These are phyloP conservation scores for Quambalaria eucalypti DNA, from an alignment of 1,284 basidiomycete genomes.

Conservation along the genomic window DNA sequence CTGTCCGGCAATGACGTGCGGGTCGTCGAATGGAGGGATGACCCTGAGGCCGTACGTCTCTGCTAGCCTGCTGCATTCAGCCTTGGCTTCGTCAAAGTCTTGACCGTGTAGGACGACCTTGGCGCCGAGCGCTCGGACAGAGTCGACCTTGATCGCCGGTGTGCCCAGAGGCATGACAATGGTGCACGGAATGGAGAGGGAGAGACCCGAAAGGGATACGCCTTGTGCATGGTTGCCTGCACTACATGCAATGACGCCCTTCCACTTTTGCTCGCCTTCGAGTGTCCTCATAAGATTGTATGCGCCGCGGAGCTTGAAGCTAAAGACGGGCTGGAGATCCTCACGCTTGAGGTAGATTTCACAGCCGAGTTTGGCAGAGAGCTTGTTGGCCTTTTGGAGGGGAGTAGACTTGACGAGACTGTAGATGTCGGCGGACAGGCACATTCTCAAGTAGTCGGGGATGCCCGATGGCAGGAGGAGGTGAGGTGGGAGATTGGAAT, in stretches of 20 bases:
- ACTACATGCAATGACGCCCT: slow-evolving; percentile 94
- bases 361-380: slow-evolving; percentile 79
- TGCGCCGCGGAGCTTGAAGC: slow-evolving; percentile 85
- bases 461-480: slow-evolving; percentile 61
- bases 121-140: slow-evolving; percentile 83
- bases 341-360: slow-evolving; percentile 91
- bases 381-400: slow-evolving; percentile 71
- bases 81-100: slow-evolving; percentile 95
- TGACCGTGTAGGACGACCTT: slow-evolving; percentile 83
- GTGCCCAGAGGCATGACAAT: slow-evolving; percentile 97
- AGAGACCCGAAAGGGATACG: slow-evolving; percentile 81
- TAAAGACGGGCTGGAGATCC: slow-evolving; percentile 93
- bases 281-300: slow-evolving; percentile 98
- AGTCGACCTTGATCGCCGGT: slow-evolving; percentile 89
- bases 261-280: slow-evolving; percentile 80
- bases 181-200: slow-evolving; percentile 81
- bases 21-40: slow-evolving; percentile 96
- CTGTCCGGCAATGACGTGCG: slow-evolving; percentile 91
- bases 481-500: slow-evolving; percentile 62
- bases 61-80: slow-evolving; percentile 80
- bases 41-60: slow-evolving; percentile 69
- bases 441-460: slow-evolving; percentile 88
- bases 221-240: slow-evolving; percentile 99
- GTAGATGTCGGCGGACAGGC: slow-evolving; percentile 87
- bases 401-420: slow-evolving; percentile 87